Percentiles rank a stretch among this genome's conserved stretches.
These are phyloP conservation scores for Kuraishia cidri DNA, from an alignment of 805 yeast species.

Conservation along the genomic window DNA sequence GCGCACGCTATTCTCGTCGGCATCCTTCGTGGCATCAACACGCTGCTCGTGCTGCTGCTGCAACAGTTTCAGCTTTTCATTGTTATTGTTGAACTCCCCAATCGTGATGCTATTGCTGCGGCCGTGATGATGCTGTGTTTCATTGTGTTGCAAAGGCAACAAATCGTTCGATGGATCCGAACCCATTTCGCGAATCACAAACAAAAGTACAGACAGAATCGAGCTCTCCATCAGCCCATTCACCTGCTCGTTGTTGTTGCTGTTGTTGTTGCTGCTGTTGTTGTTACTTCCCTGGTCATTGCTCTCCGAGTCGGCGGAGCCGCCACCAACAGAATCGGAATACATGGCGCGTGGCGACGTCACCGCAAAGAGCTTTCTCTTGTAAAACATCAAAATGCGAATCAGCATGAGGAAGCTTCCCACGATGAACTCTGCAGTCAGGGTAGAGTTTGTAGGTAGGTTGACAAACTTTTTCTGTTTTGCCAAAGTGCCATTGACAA, in stretches of 20 bases:
- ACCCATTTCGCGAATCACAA: constrained; percentile 17
- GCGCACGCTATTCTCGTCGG: constrained; percentile 6
- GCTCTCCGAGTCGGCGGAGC: neutral
- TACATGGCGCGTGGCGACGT: too few species aligned
- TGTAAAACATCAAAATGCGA: constrained; percentile 28
- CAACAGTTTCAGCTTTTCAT: constrained; percentile 12
- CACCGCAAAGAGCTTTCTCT: constrained; percentile 13
- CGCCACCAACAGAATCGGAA: constrained; percentile 3
- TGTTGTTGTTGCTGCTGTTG: constrained; percentile 1
- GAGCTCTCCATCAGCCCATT: constrained; percentile 16
- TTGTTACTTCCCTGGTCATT: constrained; percentile 5
- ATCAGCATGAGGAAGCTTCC: constrained; percentile 37
- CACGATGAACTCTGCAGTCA: constrained; percentile 26
- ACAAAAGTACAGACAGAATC: constrained; percentile 17
- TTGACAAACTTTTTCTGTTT: constrained; percentile 17
- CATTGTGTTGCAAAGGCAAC: too few species aligned
- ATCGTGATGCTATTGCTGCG: constrained; percentile 8
- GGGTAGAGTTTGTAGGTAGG: constrained; percentile 21
- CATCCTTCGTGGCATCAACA: neutral
- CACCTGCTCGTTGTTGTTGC: constrained; percentile 5
- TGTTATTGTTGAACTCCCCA: constrained; percentile 15
- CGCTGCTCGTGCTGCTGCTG: constrained; percentile 1
- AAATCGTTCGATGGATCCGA: neutral
- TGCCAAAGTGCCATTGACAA: constrained; percentile 15
- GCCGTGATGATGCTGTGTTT: too few species aligned